Evolutionary conservation across 805 yeast species (phyloP).

Genomic region (Naumovozyma dairenensis): DNA sequence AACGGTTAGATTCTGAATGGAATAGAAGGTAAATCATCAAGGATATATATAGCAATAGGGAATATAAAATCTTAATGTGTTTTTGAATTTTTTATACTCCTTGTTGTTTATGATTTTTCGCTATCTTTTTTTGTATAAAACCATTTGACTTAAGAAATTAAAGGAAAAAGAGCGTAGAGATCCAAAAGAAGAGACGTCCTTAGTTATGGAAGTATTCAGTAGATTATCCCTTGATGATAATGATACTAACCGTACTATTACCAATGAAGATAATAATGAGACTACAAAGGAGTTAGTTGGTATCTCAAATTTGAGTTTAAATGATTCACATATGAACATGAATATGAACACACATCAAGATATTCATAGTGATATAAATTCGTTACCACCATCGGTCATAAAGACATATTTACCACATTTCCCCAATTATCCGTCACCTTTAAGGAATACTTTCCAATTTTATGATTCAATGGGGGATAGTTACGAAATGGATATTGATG

Average conservation of each 20-base stretch:
- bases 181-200: neutral
- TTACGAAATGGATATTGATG: slow-evolving; percentile 15
- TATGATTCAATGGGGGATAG: slow-evolving; percentile 6
- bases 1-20: too few species aligned
- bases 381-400: slow-evolving; percentile 11
- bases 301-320: slow-evolving; percentile 2
- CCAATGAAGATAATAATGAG: neutral
- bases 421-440: slow-evolving; percentile 13
- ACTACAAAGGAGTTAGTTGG: neutral
- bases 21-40: too few species aligned
- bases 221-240: slow-evolving; percentile 5
- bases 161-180: neutral
- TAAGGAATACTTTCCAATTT: slow-evolving; percentile 8
- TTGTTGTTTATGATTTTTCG: too few species aligned
- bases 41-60: too few species aligned
- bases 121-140: too few species aligned
- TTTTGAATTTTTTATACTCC: too few species aligned
- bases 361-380: slow-evolving; percentile 3
- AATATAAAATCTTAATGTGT: too few species aligned
- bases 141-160: neutral
- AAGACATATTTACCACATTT: slow-evolving; percentile 11
- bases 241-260: neutral
- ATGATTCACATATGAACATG: neutral
- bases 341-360: neutral
- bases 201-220: slow-evolving; percentile 4